phyloP scores from a whole-genome alignment of 345 rosid genomes.

The Euphorbia peplus region DNA sequence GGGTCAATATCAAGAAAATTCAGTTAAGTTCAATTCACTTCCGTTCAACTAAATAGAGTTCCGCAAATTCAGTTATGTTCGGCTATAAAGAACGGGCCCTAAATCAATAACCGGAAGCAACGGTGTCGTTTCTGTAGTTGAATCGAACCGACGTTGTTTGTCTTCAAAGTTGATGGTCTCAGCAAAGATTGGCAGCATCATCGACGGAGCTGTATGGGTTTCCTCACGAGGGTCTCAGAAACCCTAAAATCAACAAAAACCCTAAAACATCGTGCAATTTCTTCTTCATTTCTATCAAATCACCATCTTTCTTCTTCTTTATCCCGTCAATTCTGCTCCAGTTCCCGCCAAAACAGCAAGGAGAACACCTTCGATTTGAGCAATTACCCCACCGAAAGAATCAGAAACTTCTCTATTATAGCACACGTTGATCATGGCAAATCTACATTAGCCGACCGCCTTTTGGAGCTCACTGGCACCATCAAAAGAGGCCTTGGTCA shows the following conservation, averaged over 20 bases:
- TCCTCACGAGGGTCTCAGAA: constrained; percentile 49
- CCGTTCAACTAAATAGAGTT: no score
- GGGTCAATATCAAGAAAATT: no score
- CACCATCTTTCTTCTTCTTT: constrained; percentile 18
- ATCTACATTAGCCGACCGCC: constrained; percentile 91
- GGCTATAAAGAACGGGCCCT: no score
- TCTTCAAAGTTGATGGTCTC: not conserved
- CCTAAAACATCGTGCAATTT: constrained; percentile 14
- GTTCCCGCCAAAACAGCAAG: constrained; percentile 45
- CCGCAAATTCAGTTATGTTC: no score
- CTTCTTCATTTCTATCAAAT: constrained; percentile 8
- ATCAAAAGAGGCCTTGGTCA: constrained; percentile 91
- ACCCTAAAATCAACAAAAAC: constrained; percentile 37
- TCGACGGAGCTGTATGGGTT: constrained; percentile 40
- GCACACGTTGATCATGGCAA: constrained; percentile 97
- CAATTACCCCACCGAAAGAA: constrained; percentile 68
- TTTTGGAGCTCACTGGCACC: constrained; percentile 97
- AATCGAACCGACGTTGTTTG: no score
- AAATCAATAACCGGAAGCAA: not conserved
- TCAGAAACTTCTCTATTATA: constrained; percentile 90
- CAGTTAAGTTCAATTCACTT: no score
- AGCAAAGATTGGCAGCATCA: not conserved
- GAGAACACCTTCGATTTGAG: constrained; percentile 54
- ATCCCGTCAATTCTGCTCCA: constrained; percentile 45
- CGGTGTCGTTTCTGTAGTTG: no score